A percentile compares a stretch with the other conserved stretches of the same genome.
phyloP scores from a whole-genome alignment of 176 grass and related monocot species.

The Carex kokanica region DNA sequence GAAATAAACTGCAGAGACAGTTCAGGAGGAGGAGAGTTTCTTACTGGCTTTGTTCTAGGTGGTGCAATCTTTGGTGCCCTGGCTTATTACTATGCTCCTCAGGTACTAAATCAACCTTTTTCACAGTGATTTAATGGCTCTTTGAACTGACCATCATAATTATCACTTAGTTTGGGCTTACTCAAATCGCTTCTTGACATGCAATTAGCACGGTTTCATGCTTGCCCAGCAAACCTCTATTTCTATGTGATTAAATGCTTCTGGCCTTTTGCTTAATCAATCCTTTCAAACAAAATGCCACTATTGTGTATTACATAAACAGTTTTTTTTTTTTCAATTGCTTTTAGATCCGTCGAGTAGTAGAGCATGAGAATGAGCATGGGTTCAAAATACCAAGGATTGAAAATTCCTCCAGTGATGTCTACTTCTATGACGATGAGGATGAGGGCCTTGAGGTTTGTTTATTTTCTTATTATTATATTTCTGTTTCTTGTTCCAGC shows the following conservation, averaged over 20 bases:
- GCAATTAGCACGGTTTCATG: not conserved
- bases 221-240: not conserved
- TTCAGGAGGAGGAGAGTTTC: constrained; percentile 45
- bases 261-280: not conserved
- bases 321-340: constrained; percentile 4
- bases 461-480: not conserved
- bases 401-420: constrained; percentile 10
- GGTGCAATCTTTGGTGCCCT: constrained; percentile 45
- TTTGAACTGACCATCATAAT: not conserved
- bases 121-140: not conserved
- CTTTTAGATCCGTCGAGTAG: constrained; percentile 35
- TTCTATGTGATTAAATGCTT: not conserved
- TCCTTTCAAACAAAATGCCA: not conserved
- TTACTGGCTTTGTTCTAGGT: constrained; percentile 48
- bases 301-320: not conserved
- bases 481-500: not conserved
- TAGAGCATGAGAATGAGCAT: constrained; percentile 43
- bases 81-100: constrained; percentile 45
- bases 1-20: constrained; percentile 28
- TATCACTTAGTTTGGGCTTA: not conserved
- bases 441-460: constrained; percentile 44
- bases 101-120: constrained; percentile 29
- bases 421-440: constrained; percentile 22
- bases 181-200: not conserved
- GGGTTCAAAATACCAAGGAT: constrained; percentile 36